A percentile compares a stretch with the other conserved stretches of the same genome.
These are phyloP conservation scores for Trypanosoma conorhini DNA, from an alignment of 208 protist genomes.

Conservation along the genomic window DNA sequence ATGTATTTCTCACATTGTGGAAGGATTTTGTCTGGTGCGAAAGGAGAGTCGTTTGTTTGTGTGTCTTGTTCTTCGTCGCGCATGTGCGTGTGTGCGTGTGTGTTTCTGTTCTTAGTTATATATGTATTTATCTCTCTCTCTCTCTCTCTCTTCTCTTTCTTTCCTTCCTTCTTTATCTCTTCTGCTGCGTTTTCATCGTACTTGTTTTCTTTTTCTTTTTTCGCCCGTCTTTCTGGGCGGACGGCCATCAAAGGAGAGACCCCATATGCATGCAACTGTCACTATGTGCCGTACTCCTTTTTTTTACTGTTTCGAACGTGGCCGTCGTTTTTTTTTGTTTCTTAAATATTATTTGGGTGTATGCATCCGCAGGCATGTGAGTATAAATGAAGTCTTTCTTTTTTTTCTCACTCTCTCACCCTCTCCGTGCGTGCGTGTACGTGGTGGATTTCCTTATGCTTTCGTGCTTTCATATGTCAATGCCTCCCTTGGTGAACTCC, in stretches of 20 bases:
- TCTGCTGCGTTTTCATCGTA: too few species aligned
- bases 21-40: neutral
- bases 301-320: conserved; percentile 2
- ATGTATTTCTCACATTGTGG: neutral
- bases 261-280: neutral
- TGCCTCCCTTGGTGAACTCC: too few species aligned
- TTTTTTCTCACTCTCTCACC: neutral
- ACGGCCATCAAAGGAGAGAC: neutral
- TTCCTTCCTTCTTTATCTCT: neutral
- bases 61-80: conserved; percentile 14
- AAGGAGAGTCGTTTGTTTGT: neutral
- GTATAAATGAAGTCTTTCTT: neutral
- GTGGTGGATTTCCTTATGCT: neutral
- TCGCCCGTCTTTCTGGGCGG: too few species aligned
- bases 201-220: too few species aligned
- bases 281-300: neutral
- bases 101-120: conserved; percentile 22
- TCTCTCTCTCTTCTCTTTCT: neutral
- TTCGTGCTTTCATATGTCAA: too few species aligned
- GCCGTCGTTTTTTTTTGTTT: neutral
- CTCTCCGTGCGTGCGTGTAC: neutral
- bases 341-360: conserved; percentile 6
- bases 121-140: neutral
- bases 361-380: neutral
- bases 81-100: neutral